These are phyloP conservation scores for Penicillium janthinellum DNA, from an alignment of 2,329 filamentous ascomycete genomes.

Conservation along the genomic window DNA sequence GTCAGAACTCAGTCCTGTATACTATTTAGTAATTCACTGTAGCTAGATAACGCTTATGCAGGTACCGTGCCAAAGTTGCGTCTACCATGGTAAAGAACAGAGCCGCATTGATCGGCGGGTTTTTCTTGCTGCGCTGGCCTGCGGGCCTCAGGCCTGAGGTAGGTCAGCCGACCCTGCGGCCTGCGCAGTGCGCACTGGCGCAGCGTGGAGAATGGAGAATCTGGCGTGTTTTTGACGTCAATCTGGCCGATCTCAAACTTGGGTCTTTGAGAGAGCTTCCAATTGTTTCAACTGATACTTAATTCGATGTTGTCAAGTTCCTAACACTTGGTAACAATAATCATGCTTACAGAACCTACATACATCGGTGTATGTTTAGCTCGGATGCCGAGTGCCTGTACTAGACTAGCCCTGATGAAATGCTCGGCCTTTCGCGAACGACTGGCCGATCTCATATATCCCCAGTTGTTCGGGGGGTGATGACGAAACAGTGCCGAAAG, in stretches of 20 bases:
- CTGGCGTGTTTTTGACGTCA: slow-evolving; percentile 1
- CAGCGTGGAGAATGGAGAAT: neutral
- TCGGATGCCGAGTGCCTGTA: neutral
- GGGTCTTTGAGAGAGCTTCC: neutral
- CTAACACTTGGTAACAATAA: neutral
- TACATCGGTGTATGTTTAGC: neutral
- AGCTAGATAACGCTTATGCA: neutral
- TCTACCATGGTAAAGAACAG: neutral
- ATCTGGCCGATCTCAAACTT: neutral
- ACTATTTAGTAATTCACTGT: neutral
- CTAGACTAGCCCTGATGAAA: neutral
- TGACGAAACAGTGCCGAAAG: slow-evolving; percentile 2
- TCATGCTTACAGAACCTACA: neutral
- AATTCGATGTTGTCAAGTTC: neutral
- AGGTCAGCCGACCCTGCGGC: slow-evolving; percentile 1
- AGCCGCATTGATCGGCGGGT: slow-evolving; percentile 3
- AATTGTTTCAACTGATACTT: neutral
- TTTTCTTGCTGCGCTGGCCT: neutral
- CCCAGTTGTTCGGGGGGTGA: neutral
- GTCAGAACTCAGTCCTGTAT: neutral
- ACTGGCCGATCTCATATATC: slow-evolving; percentile 1
- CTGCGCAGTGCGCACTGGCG: no score
- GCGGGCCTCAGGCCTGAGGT: neutral
- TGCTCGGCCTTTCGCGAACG: slow-evolving; percentile 2
- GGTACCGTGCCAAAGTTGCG: neutral